phyloP scores from a whole-genome alignment of 2,329 filamentous ascomycete species.

The Metarhizium rileyi region DNA sequence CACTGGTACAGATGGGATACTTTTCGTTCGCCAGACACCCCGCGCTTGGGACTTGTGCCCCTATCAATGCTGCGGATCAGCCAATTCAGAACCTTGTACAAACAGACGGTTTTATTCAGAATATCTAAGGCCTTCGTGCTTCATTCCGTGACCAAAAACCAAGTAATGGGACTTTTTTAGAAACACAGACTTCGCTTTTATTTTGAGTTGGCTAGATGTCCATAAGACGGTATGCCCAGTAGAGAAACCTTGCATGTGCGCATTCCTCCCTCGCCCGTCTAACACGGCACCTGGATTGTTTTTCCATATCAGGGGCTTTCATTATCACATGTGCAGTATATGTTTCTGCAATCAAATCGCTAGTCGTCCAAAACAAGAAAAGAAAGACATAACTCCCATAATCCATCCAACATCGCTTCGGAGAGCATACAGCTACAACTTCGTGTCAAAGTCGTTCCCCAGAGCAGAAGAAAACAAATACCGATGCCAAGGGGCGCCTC shows the following conservation, averaged over 20 bases:
- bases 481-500: not conserved
- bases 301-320: not conserved
- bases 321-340: constrained; percentile 8
- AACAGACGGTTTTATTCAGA: no score
- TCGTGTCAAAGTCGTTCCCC: not conserved
- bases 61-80: no score
- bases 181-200: not conserved
- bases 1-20: no score
- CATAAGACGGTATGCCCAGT: not conserved
- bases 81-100: no score
- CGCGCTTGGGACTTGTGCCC: no score
- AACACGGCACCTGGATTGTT: not conserved
- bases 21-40: no score
- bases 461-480: constrained; percentile 1
- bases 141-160: not conserved
- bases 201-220: not conserved
- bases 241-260: not conserved
- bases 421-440: not conserved
- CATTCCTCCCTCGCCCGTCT: constrained; percentile 2
- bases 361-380: constrained; percentile 6
- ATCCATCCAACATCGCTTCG: constrained; percentile 6
- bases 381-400: constrained; percentile 13
- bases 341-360: constrained; percentile 7
- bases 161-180: not conserved
- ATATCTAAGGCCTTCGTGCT: no score